Conservation (phyloP, 257 asterid genomes). For the Cruciata laevipes region DNA sequence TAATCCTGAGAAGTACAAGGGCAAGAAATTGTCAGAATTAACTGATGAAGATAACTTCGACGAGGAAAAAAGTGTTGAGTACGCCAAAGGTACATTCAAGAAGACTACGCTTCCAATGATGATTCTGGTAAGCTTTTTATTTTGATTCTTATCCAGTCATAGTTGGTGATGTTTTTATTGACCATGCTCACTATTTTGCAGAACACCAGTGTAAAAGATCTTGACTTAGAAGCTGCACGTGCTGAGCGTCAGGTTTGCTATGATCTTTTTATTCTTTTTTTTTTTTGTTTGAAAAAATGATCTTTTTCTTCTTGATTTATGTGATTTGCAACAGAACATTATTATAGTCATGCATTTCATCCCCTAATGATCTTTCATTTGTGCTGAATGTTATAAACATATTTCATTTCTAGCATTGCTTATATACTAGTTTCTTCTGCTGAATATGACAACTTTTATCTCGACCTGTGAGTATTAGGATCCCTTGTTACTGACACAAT, state of each 20-base stretch:
- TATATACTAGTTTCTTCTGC: neutral
- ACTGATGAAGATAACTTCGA: conserved; percentile 68
- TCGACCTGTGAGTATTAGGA: neutral
- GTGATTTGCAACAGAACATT: neutral
- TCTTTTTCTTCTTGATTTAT: conserved; percentile 2
- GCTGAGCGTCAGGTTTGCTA: conserved; percentile 90
- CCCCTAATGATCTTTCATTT: neutral
- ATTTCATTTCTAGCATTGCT: neutral
- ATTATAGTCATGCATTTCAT: neutral
- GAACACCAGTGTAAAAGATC: conserved; percentile 80
- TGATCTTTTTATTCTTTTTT: neutral
- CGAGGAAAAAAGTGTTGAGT: conserved; percentile 54
- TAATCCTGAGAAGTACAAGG: conserved; percentile 69
- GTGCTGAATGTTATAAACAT: neutral
- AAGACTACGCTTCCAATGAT: conserved; percentile 49
- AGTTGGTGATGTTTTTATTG: conserved; percentile 14
- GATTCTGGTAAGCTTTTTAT: conserved; percentile 48
- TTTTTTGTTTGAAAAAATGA: too few species aligned
- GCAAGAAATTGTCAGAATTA: conserved; percentile 54
- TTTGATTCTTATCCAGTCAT: conserved; percentile 4
- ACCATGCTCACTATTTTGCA: conserved; percentile 29
- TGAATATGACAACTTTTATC: neutral
- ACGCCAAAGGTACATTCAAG: conserved; percentile 67
- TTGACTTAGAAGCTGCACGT: conserved; percentile 81
- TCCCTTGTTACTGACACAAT: neutral